Base-by-base conservation (phyloP, 768 basidiomycete species). In the Pleurotus tuoliensis region DNA sequence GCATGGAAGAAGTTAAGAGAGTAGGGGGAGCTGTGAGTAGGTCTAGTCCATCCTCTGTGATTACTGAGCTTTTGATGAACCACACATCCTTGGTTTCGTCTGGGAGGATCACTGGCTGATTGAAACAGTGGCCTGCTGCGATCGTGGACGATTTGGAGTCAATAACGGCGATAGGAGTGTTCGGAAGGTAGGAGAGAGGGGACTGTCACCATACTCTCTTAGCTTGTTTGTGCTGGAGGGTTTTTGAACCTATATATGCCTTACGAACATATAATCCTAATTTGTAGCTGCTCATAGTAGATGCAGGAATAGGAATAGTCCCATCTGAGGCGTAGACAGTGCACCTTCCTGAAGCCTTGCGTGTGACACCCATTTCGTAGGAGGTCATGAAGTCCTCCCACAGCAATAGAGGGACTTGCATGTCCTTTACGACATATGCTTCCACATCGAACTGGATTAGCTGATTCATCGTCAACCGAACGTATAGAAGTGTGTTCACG, bases 381-480 rank as follows among this genome's bases (percentile, higher is more conserved):
- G 44, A 40, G 1, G 44, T 9, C 11, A 66, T 65, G 59, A 67
- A 70, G 43, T 70, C 69, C 44, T 69, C 68, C 1, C 69, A 68
- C 1, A 70, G 59, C 1, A 70, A 58, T 0, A 70, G 13, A 9
- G 69, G 67, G 0, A 67, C 67, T 0, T 57, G 54, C 69, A 70
- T 70, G 5, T 58, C 57, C 2, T 59, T 55, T 0, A 68, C 63
- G 0, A 69, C 67, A 24, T 67, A 68, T 1, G 63, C 62, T 48
- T 69, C 68, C 1, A 58, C 56, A 0, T 58, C 52, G 40, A 65
- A 61, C 4, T 41, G 37, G 9, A 67, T 58, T 57, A 7, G 63
- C 16, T 5, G 22, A 2, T 20, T 20, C 20, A 2, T 20, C 20
- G 20, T 20, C 20, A 20, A 20, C 20, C 20, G 20, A 20, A 20